These are phyloP conservation scores for Metschnikowia chrysomelidarum DNA, from an alignment of 805 yeast species.

Conservation along the genomic window DNA sequence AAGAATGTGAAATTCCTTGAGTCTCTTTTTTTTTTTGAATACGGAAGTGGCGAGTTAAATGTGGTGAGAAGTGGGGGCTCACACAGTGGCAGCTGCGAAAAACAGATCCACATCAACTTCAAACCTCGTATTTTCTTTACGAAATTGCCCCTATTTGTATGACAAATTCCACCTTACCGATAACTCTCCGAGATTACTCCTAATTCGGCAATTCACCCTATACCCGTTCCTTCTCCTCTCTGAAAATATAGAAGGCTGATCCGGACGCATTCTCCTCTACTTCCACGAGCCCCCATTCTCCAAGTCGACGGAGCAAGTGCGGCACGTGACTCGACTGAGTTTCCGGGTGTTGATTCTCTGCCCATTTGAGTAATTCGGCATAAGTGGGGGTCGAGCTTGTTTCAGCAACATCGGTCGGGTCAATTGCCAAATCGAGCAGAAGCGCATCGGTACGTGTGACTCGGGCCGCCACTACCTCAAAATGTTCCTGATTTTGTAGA, in stretches of 20 bases:
- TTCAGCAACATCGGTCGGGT: neutral
- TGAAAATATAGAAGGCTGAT: conserved; percentile 16
- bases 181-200: too few species aligned
- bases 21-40: too few species aligned
- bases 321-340: conserved; percentile 6
- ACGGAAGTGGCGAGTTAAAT: too few species aligned
- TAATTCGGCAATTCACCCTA: too few species aligned
- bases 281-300: conserved; percentile 18
- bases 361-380: conserved; percentile 18
- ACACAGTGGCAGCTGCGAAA: neutral
- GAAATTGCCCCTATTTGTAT: too few species aligned
- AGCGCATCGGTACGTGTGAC: conserved; percentile 7
- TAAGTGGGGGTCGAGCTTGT: conserved; percentile 6
- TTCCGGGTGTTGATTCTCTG: conserved; percentile 5
- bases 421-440: conserved; percentile 3
- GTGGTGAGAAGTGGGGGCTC: neutral
- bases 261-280: conserved; percentile 15
- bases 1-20: too few species aligned
- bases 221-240: neutral
- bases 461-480: conserved; percentile 28
- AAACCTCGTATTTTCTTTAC: too few species aligned
- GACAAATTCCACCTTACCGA: too few species aligned
- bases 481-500: conserved; percentile 21
- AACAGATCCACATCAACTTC: neutral
- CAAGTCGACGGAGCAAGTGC: conserved; percentile 13